Percentiles rank a stretch among this genome's conserved stretches.
Conservation (phyloP, 1,284 basidiomycete species). For the Rhizoctonia solani region DNA sequence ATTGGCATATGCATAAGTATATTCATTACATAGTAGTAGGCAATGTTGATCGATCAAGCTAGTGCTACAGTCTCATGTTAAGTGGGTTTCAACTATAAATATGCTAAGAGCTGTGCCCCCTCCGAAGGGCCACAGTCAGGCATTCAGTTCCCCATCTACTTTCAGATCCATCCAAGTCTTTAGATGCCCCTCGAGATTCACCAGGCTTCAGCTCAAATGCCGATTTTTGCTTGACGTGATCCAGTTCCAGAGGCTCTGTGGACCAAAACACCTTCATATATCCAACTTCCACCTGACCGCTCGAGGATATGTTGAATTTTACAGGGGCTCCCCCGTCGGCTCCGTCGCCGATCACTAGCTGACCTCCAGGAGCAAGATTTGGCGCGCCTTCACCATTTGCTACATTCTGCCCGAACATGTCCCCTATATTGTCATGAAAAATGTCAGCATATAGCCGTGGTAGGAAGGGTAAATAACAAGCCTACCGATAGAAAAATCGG, state of each 20-base stretch:
- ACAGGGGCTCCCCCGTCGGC: background rate
- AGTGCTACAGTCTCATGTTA: no score
- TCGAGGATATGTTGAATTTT: background rate
- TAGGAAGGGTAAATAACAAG: background rate
- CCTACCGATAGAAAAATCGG: slow-evolving; percentile 51
- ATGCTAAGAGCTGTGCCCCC: no score
- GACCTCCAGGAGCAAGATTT: slow-evolving; percentile 1
- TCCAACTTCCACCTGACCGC: background rate
- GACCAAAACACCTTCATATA: slow-evolving; percentile 5
- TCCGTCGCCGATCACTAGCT: background rate
- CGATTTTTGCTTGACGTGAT: background rate
- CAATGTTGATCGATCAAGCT: no score
- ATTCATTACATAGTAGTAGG: no score
- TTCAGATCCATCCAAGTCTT: no score
- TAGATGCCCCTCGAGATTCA: background rate
- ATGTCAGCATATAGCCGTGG: background rate
- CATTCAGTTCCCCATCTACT: background rate
- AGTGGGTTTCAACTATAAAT: no score
- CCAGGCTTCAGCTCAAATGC: background rate
- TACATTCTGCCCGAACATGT: slow-evolving; percentile 10
- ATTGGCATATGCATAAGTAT: no score
- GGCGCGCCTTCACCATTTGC: slow-evolving; percentile 1
- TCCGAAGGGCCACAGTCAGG: background rate
- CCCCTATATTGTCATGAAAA: background rate
- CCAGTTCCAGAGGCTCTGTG: background rate